phyloP scores from a whole-genome alignment of 2,329 filamentous ascomycete genomes.

The Trichophyton benhamiae region DNA sequence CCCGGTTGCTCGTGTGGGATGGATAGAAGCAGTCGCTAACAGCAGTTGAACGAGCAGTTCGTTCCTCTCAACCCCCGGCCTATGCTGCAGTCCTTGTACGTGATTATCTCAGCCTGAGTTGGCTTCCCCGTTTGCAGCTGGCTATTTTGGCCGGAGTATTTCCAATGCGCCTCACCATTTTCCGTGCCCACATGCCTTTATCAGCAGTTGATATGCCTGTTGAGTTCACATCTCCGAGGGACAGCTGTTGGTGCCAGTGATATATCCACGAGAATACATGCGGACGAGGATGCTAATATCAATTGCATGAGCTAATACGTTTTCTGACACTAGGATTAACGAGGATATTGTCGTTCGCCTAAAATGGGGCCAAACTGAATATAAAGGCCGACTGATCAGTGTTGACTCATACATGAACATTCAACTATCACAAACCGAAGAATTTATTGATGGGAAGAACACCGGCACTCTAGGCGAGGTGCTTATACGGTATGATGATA shows the following conservation, averaged over 20 bases:
- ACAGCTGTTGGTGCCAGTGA: background rate
- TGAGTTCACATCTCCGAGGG: background rate
- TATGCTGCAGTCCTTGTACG: conserved; percentile 83
- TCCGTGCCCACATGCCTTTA: background rate
- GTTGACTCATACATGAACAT: conserved; percentile 99
- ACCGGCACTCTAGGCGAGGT: conserved; percentile 80
- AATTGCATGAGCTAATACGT: background rate
- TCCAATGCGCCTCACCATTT: background rate
- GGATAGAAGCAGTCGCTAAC: background rate
- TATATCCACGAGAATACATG: background rate
- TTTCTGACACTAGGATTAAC: conserved; percentile 53
- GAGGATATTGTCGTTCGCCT: conserved; percentile 82
- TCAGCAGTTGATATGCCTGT: background rate
- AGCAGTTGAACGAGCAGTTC: conserved; percentile 42
- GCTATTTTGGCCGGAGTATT: background rate
- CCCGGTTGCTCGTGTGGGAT: background rate
- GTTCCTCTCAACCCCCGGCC: conserved; percentile 93
- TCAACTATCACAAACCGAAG: conserved; percentile 78
- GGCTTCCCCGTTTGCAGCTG: background rate
- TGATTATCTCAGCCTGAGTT: conserved; percentile 17
- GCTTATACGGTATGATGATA: conserved; percentile 57
- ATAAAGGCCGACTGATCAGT: conserved; percentile 83
- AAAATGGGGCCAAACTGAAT: conserved; percentile 97
- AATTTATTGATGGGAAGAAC: conserved; percentile 79
- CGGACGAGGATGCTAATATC: background rate